Percentiles rank a stretch among this genome's conserved stretches.
These are phyloP conservation scores for Podosphaera fusca DNA, from an alignment of 2,329 filamentous ascomycete genomes.

Conservation along the genomic window DNA sequence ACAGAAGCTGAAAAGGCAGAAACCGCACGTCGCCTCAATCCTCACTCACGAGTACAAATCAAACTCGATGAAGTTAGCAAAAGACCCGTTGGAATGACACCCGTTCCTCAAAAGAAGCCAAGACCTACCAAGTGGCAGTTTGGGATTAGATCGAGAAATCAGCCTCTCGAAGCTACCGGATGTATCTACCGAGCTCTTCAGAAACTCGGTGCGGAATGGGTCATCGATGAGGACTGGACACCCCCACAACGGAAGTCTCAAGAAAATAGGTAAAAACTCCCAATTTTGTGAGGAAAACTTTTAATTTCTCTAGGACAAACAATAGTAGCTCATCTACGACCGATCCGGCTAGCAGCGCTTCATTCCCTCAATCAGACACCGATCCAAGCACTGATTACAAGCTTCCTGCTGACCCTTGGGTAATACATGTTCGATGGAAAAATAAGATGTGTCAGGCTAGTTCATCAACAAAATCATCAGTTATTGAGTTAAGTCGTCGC, in stretches of 20 bases:
- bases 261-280: conserved; percentile 18
- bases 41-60: conserved; percentile 52
- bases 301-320: conserved; percentile 13
- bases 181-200: conserved; percentile 85
- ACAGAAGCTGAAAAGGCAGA: conserved; percentile 60
- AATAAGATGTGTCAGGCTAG: conserved; percentile 46
- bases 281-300: conserved; percentile 1
- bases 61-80: conserved; percentile 40
- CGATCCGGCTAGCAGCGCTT: conserved; percentile 15
- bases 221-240: conserved; percentile 35
- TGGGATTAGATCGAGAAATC: conserved; percentile 82
- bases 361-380: conserved; percentile 18
- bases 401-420: conserved; percentile 85
- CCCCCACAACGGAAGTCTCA: conserved; percentile 14
- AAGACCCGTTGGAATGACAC: conserved; percentile 38
- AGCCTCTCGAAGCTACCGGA: conserved; percentile 78
- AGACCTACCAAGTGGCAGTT: conserved; percentile 93
- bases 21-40: conserved; percentile 59
- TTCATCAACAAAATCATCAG: conserved; percentile 24
- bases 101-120: conserved; percentile 42
- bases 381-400: conserved; percentile 44
- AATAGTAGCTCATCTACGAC: conserved; percentile 20
- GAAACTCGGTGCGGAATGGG: conserved; percentile 76
- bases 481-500: conserved; percentile 22
- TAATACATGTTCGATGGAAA: conserved; percentile 72